These are phyloP conservation scores for Fonsecaea nubica DNA, from an alignment of 2,329 filamentous ascomycete species.

Conservation along the genomic window DNA sequence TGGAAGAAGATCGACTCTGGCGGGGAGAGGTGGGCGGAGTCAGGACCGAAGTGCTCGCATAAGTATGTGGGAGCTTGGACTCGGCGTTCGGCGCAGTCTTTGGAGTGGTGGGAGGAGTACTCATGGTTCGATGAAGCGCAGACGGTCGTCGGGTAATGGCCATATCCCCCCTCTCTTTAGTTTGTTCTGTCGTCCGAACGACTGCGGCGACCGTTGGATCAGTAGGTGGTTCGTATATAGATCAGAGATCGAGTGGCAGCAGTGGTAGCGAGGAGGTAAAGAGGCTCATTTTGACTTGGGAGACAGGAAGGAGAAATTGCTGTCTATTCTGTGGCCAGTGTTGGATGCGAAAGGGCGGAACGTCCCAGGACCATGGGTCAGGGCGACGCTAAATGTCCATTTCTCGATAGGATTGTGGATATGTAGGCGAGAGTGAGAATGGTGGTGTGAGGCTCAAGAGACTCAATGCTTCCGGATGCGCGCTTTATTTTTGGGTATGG, in stretches of 20 bases:
- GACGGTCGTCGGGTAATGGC: slow-evolving; percentile 25
- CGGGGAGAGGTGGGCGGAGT: slow-evolving; percentile 38
- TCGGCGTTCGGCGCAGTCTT: not conserved
- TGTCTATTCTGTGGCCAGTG: not conserved
- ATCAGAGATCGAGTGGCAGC: not conserved
- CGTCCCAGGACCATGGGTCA: not conserved
- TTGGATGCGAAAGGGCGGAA: not conserved
- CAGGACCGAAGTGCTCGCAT: slow-evolving; percentile 20
- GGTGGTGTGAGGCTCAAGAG: slow-evolving; percentile 3
- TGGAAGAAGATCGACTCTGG: slow-evolving; percentile 21
- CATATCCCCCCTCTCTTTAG: slow-evolving; percentile 19
- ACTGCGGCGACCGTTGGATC: not conserved
- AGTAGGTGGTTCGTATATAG: not conserved
- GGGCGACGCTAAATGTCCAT: not conserved
- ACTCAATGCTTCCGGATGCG: not conserved
- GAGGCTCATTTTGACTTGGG: not conserved
- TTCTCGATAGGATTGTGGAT: not conserved
- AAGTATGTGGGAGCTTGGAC: slow-evolving; percentile 10
- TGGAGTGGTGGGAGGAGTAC: slow-evolving; percentile 34
- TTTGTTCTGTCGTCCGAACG: not conserved
- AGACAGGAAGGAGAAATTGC: not conserved
- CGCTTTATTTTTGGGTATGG: not conserved
- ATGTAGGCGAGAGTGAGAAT: not conserved
- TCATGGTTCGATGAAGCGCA: slow-evolving; percentile 21
- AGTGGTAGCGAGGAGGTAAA: not conserved